These are phyloP conservation scores for Sanchytrium tribonematis DNA, from an alignment of 371 early-diverging fungal genomes.

Conservation along the genomic window DNA sequence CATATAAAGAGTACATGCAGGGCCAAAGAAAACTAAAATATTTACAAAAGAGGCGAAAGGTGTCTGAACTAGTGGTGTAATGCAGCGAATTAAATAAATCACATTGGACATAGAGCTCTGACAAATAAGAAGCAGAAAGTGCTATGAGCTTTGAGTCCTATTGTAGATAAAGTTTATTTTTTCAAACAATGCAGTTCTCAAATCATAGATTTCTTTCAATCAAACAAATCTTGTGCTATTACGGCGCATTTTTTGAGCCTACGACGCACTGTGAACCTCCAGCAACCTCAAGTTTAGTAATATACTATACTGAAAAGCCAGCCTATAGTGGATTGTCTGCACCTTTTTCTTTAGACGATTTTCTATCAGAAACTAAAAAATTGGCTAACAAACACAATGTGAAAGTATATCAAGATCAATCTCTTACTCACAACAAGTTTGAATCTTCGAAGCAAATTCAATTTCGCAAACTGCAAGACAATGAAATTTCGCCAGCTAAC, in stretches of 20 bases:
- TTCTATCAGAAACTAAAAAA: neutral
- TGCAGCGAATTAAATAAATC: too few species aligned
- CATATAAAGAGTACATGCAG: neutral
- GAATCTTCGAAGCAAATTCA: neutral
- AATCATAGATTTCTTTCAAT: neutral
- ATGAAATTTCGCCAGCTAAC: neutral
- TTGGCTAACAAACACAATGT: neutral
- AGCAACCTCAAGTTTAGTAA: neutral
- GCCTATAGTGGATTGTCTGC: neutral
- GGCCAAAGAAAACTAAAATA: neutral
- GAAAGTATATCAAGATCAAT: neutral
- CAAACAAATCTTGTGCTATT: neutral
- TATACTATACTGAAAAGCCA: neutral
- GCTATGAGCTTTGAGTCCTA: neutral
- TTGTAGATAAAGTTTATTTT: neutral
- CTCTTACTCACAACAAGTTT: too few species aligned
- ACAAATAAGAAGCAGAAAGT: too few species aligned
- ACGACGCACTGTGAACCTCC: neutral
- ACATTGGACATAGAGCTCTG: too few species aligned
- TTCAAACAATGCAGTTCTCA: neutral
- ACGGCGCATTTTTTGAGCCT: neutral
- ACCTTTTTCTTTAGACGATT: neutral
- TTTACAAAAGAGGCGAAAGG: neutral
- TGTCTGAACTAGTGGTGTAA: too few species aligned
- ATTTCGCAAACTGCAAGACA: neutral